phyloP scores from a whole-genome alignment of 257 asterid species.

The Nicotiana paniculata region DNA sequence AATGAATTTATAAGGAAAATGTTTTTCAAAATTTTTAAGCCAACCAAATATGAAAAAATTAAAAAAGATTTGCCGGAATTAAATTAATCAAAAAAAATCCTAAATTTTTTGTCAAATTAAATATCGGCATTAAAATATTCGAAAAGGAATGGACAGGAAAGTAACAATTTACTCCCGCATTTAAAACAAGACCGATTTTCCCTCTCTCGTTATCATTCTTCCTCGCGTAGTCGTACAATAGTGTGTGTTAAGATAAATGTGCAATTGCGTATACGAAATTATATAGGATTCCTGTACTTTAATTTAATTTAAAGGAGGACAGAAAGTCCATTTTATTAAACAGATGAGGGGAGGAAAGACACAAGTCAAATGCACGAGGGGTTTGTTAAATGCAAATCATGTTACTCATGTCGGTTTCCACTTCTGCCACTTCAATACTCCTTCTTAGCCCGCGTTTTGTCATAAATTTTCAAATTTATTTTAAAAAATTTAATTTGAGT shows the following conservation, averaged over 20 bases:
- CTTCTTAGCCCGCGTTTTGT: neutral
- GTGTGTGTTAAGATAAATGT: neutral
- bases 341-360: neutral
- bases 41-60: too few relatives aligned
- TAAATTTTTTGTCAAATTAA: too few relatives aligned
- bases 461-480: too few relatives aligned
- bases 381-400: neutral
- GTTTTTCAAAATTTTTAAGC: too few relatives aligned
- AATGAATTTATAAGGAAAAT: too few relatives aligned
- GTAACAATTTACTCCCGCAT: neutral
- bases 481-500: too few relatives aligned
- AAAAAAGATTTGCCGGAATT: too few relatives aligned
- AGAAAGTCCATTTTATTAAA: neutral
- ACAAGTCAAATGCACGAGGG: neutral
- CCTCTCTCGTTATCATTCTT: neutral
- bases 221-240: neutral
- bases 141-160: too few relatives aligned
- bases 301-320: neutral
- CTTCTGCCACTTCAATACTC: too few relatives aligned
- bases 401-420: neutral
- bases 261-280: neutral
- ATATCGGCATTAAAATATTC: too few relatives aligned
- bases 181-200: too few relatives aligned
- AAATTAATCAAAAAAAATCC: too few relatives aligned
- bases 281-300: neutral